Base-by-base conservation (phyloP, 2,329 filamentous ascomycete species). In the Cladorrhinum sp. region DNA sequence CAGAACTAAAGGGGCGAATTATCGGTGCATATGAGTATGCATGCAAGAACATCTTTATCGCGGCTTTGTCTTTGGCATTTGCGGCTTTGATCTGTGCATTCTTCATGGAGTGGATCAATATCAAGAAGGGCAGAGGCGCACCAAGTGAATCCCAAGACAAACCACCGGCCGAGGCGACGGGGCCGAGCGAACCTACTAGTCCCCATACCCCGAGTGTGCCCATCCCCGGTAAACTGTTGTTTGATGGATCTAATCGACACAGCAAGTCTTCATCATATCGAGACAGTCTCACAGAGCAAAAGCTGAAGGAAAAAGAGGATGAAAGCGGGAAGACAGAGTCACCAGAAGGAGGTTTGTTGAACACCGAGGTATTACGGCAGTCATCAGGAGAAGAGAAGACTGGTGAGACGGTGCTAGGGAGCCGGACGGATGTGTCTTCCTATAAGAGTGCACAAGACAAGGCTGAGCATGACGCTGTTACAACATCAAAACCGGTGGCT, bases 71-170 rank as follows among this genome's bases (percentile, higher is more conserved):
- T 0, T 73, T 88, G 62, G 78, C 81, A 0, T 73, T 79, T 5
- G 68, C 82, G 1, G 82, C 82, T 10, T 75, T 90, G 6, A n/a
- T 87, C 9, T 85, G 81, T 7, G 79, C 83, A 0, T 67, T 82
- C 2, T 80, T 79, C 22, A 81, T 91, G 65, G 81, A 90, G 71
- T 91, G 88, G 88, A 85, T 78, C 70, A 86, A 77, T 64, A 85
- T 90, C 68, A 90, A 89, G 77, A 84, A 83, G 67, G 69, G 63
- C 0, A 67, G 64, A 55, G 53, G 55, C 1, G 61, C 60, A 1
- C 58, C 61, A 13, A 61, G 61, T 10, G 38, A 49, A 45, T 2
- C 36, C 25, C 41, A 3, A n/a, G 41, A 16, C 2, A 7, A 7
- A 18, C 41, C 41, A 45, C 22, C 38, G 13, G 53, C 22, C 12